Evolutionary conservation across 2,329 filamentous ascomycete species (phyloP).

Genomic region (Pestalotiopsis sp.): DNA sequence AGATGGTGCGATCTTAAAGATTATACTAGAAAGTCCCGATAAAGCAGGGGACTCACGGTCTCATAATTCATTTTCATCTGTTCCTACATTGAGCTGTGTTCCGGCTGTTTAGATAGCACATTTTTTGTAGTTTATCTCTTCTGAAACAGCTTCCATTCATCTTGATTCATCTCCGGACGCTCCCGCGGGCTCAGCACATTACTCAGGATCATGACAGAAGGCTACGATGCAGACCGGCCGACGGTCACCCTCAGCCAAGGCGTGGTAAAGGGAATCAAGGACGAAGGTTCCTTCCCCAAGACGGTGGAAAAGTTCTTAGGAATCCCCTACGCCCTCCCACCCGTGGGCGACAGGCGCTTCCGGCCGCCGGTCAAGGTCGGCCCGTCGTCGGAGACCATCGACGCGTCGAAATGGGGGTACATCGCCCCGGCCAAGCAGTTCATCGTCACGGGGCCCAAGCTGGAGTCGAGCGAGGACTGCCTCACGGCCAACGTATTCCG

Average conservation of each 20-base stretch:
- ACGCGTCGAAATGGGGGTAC: constrained; percentile 26
- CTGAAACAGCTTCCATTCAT: neutral
- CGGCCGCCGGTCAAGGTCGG: constrained; percentile 34
- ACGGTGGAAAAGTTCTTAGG: constrained; percentile 46
- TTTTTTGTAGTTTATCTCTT: neutral
- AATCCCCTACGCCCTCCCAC: constrained; percentile 50
- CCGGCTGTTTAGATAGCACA: neutral
- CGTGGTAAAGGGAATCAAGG: constrained; percentile 27
- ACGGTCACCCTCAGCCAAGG: constrained; percentile 20
- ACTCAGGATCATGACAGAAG: neutral
- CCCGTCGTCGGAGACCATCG: constrained; percentile 26
- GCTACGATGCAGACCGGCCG: constrained; percentile 11
- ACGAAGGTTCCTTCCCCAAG: constrained; percentile 19
- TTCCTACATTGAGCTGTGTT: neutral
- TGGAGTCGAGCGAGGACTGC: constrained; percentile 27
- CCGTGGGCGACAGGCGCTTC: constrained; percentile 49
- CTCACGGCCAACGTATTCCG: constrained; percentile 30
- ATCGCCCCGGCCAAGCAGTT: constrained; percentile 23
- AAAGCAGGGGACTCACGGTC: neutral
- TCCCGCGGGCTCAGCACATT: neutral
- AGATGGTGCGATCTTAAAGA: neutral
- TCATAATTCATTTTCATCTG: neutral
- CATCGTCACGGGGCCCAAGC: constrained; percentile 19
- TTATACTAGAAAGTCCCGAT: neutral
- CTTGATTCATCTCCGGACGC: neutral